These are phyloP conservation scores for Naegleria lovaniensis DNA, from an alignment of 208 protist species.

Conservation along the genomic window DNA sequence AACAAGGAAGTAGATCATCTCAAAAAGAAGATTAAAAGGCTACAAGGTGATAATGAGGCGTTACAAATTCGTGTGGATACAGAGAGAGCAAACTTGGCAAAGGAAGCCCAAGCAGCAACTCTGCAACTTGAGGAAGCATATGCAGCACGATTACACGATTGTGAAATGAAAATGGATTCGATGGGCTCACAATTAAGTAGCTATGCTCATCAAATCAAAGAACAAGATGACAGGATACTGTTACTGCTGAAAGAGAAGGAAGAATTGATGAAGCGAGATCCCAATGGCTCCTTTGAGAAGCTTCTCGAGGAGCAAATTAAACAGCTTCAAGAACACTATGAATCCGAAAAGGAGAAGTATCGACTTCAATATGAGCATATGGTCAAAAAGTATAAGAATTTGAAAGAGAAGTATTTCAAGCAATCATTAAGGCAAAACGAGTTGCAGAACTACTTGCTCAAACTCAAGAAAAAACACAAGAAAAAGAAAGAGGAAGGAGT, in stretches of 20 bases:
- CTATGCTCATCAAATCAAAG: not conserved
- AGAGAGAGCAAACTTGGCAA: not conserved
- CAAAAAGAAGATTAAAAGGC: not conserved
- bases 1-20: not conserved
- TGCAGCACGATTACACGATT: not conserved
- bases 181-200: not conserved
- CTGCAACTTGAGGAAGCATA: not conserved
- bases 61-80: not conserved
- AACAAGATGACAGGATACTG: not conserved
- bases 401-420: constrained; percentile 8
- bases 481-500: not conserved
- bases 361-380: not conserved
- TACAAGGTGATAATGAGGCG: not conserved
- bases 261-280: not conserved
- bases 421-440: constrained; percentile 9
- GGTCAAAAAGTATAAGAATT: not conserved
- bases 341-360: not conserved
- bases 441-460: not conserved
- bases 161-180: not conserved
- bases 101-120: not conserved
- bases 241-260: not conserved
- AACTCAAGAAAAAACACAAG: not conserved
- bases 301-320: not conserved
- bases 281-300: not conserved
- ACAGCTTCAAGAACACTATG: not conserved